A percentile compares a stretch with the other conserved stretches of the same genome.
Conservation (phyloP, 768 basidiomycete genomes). For the Epithele typhae region DNA sequence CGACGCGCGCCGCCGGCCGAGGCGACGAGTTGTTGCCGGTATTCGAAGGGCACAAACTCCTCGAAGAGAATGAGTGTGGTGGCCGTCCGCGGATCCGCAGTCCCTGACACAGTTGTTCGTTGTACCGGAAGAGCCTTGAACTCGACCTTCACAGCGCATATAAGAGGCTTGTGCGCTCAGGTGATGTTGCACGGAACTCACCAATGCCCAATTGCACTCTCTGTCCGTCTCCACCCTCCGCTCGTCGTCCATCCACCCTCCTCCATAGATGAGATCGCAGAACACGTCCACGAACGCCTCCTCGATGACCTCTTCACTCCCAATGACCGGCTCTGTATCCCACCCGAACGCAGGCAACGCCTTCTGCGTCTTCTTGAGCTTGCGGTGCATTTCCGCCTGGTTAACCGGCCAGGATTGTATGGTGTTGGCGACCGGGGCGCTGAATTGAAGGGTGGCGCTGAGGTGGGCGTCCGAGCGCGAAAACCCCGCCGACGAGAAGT, state of each 20-base stretch:
- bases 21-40: constrained; percentile 70
- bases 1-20: constrained; percentile 45
- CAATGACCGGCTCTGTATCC: constrained; percentile 84
- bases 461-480: constrained; percentile 72
- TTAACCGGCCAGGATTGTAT: constrained; percentile 75
- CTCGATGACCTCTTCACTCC: constrained; percentile 78
- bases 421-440: constrained; percentile 46
- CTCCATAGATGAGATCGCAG: constrained; percentile 76
- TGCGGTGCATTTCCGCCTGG: constrained; percentile 65
- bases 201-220: constrained; percentile 92
- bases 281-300: constrained; percentile 88
- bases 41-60: constrained; percentile 90
- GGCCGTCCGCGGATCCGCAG: constrained; percentile 65
- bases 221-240: constrained; percentile 69
- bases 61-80: constrained; percentile 80
- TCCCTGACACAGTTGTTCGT: constrained; percentile 23
- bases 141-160: constrained; percentile 80
- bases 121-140: constrained; percentile 70
- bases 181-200: constrained; percentile 36
- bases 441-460: constrained; percentile 79
- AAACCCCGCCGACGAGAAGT: constrained; percentile 85
- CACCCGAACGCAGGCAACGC: constrained; percentile 82
- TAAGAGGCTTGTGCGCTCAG: too few species aligned
- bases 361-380: constrained; percentile 83
- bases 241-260: constrained; percentile 82